Evolutionary conservation across 345 rosid genomes (phyloP), one percentile per base, ranked within the genome.

Genomic region (Gossypium anomalum): DNA sequence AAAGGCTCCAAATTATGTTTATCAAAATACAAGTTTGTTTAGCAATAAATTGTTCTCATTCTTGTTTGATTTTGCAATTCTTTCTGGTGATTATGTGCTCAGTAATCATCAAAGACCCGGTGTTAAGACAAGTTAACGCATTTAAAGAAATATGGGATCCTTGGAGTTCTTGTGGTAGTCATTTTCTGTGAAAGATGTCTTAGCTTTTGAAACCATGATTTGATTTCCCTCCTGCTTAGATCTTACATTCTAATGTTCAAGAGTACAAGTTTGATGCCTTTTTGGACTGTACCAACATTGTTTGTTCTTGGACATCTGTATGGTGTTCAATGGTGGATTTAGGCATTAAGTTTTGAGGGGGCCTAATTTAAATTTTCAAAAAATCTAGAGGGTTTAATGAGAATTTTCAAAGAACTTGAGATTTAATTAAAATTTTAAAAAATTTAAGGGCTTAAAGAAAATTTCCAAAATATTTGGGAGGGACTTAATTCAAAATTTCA

Each of bases 161-260:
- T 45, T 22, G 52, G 38, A 22, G 56, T 67, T 22, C 38, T 66
- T 43, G 17, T 44, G 52, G 69, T 20, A 66, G 29, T 34, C 70
- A 66, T 66, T 66, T 66, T 17, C 38, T 34, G 45, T 62, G 45
- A 7, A 59, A 22, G 71, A 47, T 44, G 41, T 15, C 55, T 11
- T 22, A 14, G 53, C 71, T 67, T 67, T 7, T 67, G 13, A 67
- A 66, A 67, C 41, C 38, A 45, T 67, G 19, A 67, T 47, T 67
- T 15, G 23, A 20, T 67, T 53, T 14, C 34, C 34, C 34, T 47
- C 1, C 7, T 45, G 11, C 34, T 45, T 14, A 12, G 57, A 53
- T 53, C 20, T 53, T 16, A 66, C 17, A 45, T 5, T 45, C 7
- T 23, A 9, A 47, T 45, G n/a, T 13, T 67, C 58, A 67, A 47